These are phyloP conservation scores for Ophiostoma sp. DNA, from an alignment of 2,329 filamentous ascomycete genomes.

Conservation along the genomic window DNA sequence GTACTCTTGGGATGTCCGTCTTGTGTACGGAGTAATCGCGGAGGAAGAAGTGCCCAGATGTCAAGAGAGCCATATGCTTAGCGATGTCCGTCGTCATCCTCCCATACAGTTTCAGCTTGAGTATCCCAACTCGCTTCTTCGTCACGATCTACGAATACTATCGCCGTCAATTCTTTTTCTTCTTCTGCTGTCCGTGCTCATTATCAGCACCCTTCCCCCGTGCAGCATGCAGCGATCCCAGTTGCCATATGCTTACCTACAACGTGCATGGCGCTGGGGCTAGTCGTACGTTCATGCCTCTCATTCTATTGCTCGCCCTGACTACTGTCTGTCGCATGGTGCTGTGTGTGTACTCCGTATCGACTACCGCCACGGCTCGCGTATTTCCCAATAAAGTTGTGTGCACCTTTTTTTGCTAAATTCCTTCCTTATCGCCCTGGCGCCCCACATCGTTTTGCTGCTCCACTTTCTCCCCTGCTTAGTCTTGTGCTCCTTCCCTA, in stretches of 20 bases:
- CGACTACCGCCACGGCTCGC: neutral
- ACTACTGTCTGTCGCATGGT: neutral
- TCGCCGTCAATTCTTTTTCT: no score
- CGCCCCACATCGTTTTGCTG: neutral
- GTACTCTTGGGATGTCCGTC: no score
- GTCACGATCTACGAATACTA: no score
- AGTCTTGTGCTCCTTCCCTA: slow-evolving; percentile 6
- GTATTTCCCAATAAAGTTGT: neutral
- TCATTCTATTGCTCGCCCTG: neutral
- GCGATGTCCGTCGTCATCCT: no score
- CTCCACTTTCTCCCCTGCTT: neutral
- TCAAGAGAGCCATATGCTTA: no score
- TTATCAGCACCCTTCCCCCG: neutral
- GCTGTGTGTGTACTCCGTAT: no score
- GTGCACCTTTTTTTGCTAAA: neutral
- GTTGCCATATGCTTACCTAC: neutral
- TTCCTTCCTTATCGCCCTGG: slow-evolving; percentile 2
- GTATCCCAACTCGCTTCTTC: no score
- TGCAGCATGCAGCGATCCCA: neutral
- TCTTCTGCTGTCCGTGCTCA: neutral
- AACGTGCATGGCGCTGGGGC: neutral
- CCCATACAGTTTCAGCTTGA: no score
- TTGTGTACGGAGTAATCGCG: no score
- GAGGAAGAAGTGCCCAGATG: no score
- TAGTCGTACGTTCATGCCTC: neutral